Percentiles rank a stretch among this genome's conserved stretches.
phyloP scores from a whole-genome alignment of 257 asterid species.

The Scutellaria galericulata region DNA sequence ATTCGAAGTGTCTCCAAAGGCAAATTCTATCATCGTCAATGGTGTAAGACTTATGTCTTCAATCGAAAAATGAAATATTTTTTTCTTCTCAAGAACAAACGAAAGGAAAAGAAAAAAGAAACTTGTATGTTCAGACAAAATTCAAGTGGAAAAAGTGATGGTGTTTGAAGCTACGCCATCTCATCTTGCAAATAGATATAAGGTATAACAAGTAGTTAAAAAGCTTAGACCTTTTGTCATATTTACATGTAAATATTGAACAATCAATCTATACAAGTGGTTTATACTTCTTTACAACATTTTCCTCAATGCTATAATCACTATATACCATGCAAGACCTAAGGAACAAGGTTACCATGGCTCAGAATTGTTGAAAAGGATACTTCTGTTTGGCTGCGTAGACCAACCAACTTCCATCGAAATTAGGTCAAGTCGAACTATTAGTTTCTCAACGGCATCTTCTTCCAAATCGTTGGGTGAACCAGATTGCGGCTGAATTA shows the following conservation, averaged over 20 bases:
- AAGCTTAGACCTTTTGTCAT: no score
- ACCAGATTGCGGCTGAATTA: slow-evolving; percentile 42
- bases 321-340: not conserved
- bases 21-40: no score
- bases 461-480: slow-evolving; percentile 51
- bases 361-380: slow-evolving; percentile 67
- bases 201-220: no score
- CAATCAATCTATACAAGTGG: slow-evolving; percentile 1
- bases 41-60: no score
- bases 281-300: not conserved
- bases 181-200: not conserved
- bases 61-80: no score
- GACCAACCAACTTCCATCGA: slow-evolving; percentile 86
- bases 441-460: slow-evolving; percentile 65
- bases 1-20: no score
- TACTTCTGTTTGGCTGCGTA: slow-evolving; percentile 44
- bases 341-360: slow-evolving; percentile 60
- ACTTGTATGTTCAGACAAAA: no score
- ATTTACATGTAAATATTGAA: slow-evolving; percentile 15
- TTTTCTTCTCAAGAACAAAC: no score
- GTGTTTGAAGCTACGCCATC: not conserved
- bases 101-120: no score
- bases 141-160: not conserved
- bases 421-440: slow-evolving; percentile 66
- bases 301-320: no score